phyloP scores from a whole-genome alignment of 129 eudicot species.

The Calendula officinalis region DNA sequence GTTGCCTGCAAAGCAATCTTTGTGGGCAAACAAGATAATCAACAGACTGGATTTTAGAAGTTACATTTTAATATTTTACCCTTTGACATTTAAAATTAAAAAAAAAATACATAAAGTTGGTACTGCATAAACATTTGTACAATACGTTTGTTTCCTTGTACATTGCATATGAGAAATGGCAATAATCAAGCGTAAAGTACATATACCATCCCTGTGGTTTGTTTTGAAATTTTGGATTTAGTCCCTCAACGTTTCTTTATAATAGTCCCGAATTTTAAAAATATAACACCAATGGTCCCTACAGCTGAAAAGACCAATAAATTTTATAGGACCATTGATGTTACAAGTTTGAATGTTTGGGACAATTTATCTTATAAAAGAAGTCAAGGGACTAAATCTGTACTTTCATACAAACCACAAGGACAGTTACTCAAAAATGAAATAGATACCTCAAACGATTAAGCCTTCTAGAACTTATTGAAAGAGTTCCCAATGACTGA shows the following conservation, averaged over 20 bases:
- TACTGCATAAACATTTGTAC: not conserved
- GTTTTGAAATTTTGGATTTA: no score
- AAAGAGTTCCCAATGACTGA: conserved; percentile 94
- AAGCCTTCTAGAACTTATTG: conserved; percentile 95
- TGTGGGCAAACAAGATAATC: not conserved
- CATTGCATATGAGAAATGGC: not conserved
- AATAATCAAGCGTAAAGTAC: not conserved
- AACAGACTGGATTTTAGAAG: not conserved
- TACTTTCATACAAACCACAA: no score
- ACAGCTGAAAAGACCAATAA: no score
- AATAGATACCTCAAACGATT: conserved; percentile 84
- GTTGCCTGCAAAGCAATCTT: conserved; percentile 2
- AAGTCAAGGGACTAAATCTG: no score
- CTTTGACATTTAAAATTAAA: not conserved
- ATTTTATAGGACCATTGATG: no score
- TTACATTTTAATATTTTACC: not conserved
- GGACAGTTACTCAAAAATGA: not conserved
- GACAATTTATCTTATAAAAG: no score
- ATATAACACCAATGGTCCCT: no score
- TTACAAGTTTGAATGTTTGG: no score
- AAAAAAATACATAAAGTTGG: not conserved
- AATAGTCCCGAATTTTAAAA: no score
- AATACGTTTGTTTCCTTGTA: not conserved
- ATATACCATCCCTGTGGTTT: no score
- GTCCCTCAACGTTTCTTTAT: no score